Conservation (phyloP, 805 yeast species). For the Middelhovenomyces tepae region DNA sequence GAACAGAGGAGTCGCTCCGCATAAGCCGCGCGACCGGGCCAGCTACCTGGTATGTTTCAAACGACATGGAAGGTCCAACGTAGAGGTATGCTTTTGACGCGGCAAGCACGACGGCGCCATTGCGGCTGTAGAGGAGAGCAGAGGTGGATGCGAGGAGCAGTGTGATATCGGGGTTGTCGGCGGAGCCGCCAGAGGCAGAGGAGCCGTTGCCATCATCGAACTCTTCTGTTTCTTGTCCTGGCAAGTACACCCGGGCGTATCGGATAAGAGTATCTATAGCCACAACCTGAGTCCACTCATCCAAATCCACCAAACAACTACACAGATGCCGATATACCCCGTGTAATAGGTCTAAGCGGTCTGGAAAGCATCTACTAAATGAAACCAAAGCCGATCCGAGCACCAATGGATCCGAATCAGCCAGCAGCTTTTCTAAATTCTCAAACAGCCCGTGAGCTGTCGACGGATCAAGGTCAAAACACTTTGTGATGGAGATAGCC, state of each 20-base stretch:
- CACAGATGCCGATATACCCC: constrained; percentile 57
- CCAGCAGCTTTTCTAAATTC: constrained; percentile 43
- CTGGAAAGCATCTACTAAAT: constrained; percentile 44
- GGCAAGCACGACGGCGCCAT: constrained; percentile 55
- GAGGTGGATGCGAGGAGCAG: constrained; percentile 42
- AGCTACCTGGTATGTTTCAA: constrained; percentile 43
- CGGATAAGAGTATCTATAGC: constrained; percentile 55
- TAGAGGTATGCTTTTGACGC: constrained; percentile 47
- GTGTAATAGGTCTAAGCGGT: constrained; percentile 59
- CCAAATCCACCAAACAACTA: constrained; percentile 41
- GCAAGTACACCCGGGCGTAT: constrained; percentile 55
- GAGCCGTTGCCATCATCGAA: constrained; percentile 34
- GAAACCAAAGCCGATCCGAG: constrained; percentile 59
- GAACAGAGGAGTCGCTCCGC: constrained; percentile 28
- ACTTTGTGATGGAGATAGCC: constrained; percentile 63
- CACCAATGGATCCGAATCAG: constrained; percentile 61
- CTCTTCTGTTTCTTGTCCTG: constrained; percentile 39
- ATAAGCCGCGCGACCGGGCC: constrained; percentile 40
- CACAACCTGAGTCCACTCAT: constrained; percentile 61
- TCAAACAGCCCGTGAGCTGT: constrained; percentile 42
- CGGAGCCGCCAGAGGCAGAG: constrained; percentile 24
- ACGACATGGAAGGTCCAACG: constrained; percentile 48
- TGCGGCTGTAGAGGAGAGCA: constrained; percentile 40
- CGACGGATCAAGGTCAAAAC: constrained; percentile 37
- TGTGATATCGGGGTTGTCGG: constrained; percentile 39